phyloP scores from a whole-genome alignment of 2,329 filamentous ascomycete species.

The Seiridium cupressi region DNA sequence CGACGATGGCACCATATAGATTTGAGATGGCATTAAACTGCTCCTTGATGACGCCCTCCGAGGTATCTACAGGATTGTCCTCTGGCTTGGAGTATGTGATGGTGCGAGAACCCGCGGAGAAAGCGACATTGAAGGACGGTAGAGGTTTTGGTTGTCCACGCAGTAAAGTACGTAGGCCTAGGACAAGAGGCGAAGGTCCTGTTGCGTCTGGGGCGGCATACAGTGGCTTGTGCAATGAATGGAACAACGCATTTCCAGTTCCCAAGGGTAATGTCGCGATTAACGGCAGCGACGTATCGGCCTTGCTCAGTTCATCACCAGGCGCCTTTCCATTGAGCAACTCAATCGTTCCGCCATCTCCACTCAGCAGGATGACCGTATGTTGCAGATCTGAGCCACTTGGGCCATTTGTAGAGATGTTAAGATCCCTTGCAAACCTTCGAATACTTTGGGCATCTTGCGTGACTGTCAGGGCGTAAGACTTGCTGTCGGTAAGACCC shows the following conservation, averaged over 20 bases:
- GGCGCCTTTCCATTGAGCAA: slow-evolving; percentile 63
- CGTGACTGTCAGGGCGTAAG: slow-evolving; percentile 61
- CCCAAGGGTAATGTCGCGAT: slow-evolving; percentile 59
- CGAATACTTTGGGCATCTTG: slow-evolving; percentile 61
- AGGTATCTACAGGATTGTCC: neutral
- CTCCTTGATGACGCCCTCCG: slow-evolving; percentile 16
- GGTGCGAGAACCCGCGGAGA: slow-evolving; percentile 56
- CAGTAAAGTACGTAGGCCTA: slow-evolving; percentile 58
- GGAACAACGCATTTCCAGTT: slow-evolving; percentile 64
- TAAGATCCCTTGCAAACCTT: slow-evolving; percentile 52
- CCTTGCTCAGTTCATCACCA: slow-evolving; percentile 5
- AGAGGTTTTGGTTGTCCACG: slow-evolving; percentile 52
- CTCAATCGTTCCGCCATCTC: slow-evolving; percentile 85
- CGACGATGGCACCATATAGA: slow-evolving; percentile 77
- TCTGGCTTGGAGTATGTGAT: slow-evolving; percentile 33
- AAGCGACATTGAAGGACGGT: slow-evolving; percentile 61
- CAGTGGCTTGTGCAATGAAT: slow-evolving; percentile 59
- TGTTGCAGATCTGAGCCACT: slow-evolving; percentile 30
- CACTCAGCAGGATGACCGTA: slow-evolving; percentile 76
- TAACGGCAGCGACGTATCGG: slow-evolving; percentile 32
- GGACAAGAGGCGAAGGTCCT: slow-evolving; percentile 39
- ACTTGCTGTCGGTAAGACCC: slow-evolving; percentile 28
- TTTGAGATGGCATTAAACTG: slow-evolving; percentile 32
- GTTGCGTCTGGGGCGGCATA: slow-evolving; percentile 32
- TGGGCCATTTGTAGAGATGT: slow-evolving; percentile 11